A percentile compares a stretch with the other conserved stretches of the same genome.
Conservation (phyloP, 2,329 filamentous ascomycete species). For the Aspergillus neoniger region DNA sequence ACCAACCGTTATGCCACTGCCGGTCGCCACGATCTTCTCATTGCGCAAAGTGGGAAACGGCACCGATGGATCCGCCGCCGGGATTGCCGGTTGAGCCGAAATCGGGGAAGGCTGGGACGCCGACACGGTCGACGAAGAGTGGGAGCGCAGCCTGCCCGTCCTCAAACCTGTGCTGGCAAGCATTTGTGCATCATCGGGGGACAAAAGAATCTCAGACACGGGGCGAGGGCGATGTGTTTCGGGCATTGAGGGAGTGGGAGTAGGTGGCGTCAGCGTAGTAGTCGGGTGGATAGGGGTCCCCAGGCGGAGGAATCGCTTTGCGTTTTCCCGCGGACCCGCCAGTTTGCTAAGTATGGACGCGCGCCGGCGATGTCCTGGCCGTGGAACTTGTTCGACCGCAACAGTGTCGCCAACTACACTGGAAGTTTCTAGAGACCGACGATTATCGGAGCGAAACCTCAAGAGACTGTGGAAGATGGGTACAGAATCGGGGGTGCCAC, state of each 20-base stretch:
- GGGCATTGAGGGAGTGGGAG: conserved; percentile 28
- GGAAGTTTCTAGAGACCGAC: conserved; percentile 22
- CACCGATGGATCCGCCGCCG: conserved; percentile 29
- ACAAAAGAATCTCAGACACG: conserved; percentile 40
- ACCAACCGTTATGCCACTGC: conserved; percentile 50
- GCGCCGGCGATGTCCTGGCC: conserved; percentile 27
- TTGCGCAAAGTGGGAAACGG: conserved; percentile 42
- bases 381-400: conserved; percentile 28
- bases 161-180: conserved; percentile 25
- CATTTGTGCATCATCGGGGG: conserved; percentile 37
- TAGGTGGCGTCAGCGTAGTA: conserved; percentile 23
- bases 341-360: conserved; percentile 42
- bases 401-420: conserved; percentile 22
- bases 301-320: conserved; percentile 50
- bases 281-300: conserved; percentile 31
- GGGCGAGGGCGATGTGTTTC: conserved; percentile 31
- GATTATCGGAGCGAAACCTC: conserved; percentile 29
- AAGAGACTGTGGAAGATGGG: conserved; percentile 27
- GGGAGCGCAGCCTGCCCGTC: conserved; percentile 29
- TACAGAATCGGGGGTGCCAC: conserved; percentile 22
- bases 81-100: conserved; percentile 23
- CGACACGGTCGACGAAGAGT: conserved; percentile 33
- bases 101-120: conserved; percentile 25
- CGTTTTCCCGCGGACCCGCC: conserved; percentile 50
- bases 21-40: conserved; percentile 52